A percentile compares a stretch with the other conserved stretches of the same genome.
phyloP scores from a whole-genome alignment of 1,284 basidiomycete species.

The Malassezia sp. region DNA sequence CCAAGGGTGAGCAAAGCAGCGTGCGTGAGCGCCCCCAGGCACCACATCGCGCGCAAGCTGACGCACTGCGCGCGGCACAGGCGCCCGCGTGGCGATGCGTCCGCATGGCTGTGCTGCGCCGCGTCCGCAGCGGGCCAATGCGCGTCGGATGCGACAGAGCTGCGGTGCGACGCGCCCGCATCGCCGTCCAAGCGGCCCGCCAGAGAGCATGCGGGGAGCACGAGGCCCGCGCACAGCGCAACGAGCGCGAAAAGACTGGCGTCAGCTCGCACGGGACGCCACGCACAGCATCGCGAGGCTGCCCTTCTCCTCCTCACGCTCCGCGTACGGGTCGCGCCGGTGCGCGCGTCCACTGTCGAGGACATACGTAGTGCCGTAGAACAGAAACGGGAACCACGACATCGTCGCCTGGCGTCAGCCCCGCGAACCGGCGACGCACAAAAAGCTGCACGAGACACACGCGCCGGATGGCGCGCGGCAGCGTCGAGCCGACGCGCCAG shows the following conservation, averaged over 20 bases:
- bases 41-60: constrained; percentile 38
- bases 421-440: constrained; percentile 54
- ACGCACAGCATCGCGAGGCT: constrained; percentile 40
- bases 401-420: constrained; percentile 51
- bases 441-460: constrained; percentile 69
- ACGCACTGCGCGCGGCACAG: constrained; percentile 17
- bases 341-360: constrained; percentile 71
- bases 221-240: constrained; percentile 22
- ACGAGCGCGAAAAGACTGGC: constrained; percentile 37
- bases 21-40: constrained; percentile 21
- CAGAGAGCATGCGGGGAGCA: constrained; percentile 32
- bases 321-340: constrained; percentile 53
- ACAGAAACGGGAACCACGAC: constrained; percentile 55
- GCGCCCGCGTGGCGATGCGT: too few relatives aligned
- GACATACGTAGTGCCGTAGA: constrained; percentile 68
- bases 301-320: constrained; percentile 28
- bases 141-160: not conserved
- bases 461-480: constrained; percentile 47
- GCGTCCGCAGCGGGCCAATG: constrained; percentile 1
- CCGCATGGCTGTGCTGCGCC: too few relatives aligned
- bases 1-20: constrained; percentile 22
- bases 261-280: too few relatives aligned
- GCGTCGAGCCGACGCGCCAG: constrained; percentile 23
- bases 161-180: too few relatives aligned
- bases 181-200: too few relatives aligned